A percentile compares a stretch with the other conserved stretches of the same genome.
Conservation (phyloP, 768 basidiomycete species). For the Chalciporus chontae region DNA sequence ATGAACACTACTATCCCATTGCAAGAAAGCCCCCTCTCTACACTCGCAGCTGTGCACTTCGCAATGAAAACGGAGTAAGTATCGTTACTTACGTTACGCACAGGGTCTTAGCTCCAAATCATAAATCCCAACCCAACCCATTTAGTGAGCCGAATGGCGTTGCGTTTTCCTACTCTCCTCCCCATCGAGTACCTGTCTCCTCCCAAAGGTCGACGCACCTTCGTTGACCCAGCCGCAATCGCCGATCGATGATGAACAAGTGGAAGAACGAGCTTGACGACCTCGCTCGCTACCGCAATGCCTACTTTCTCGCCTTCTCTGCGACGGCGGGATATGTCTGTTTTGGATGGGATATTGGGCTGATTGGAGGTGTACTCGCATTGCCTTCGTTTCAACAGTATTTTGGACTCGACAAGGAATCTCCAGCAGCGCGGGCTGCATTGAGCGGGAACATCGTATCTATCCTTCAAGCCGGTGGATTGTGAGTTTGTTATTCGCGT, state of each 20-base stretch:
- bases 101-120: not conserved
- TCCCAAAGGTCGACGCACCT: not conserved
- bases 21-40: not conserved
- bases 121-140: not conserved
- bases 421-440: slow-evolving; percentile 22
- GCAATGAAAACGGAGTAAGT: not conserved
- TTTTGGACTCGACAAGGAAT: slow-evolving; percentile 30
- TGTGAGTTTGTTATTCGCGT: slow-evolving; percentile 20
- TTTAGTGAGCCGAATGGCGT: not conserved
- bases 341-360: slow-evolving; percentile 37
- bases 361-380: slow-evolving; percentile 35
- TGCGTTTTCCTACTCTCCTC: not conserved
- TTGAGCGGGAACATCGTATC: slow-evolving; percentile 38
- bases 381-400: slow-evolving; percentile 36
- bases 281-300: slow-evolving; percentile 31
- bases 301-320: slow-evolving; percentile 33
- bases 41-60: not conserved
- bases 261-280: slow-evolving; percentile 20
- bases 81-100: not conserved
- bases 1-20: not conserved
- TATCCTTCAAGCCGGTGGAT: slow-evolving; percentile 34
- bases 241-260: slow-evolving; percentile 10
- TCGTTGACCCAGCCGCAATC: not conserved
- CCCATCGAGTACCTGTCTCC: not conserved
- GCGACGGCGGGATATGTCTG: slow-evolving; percentile 34